Conservation (phyloP, 192 early-diverging fungal genomes). For the Gigaspora rosea region DNA sequence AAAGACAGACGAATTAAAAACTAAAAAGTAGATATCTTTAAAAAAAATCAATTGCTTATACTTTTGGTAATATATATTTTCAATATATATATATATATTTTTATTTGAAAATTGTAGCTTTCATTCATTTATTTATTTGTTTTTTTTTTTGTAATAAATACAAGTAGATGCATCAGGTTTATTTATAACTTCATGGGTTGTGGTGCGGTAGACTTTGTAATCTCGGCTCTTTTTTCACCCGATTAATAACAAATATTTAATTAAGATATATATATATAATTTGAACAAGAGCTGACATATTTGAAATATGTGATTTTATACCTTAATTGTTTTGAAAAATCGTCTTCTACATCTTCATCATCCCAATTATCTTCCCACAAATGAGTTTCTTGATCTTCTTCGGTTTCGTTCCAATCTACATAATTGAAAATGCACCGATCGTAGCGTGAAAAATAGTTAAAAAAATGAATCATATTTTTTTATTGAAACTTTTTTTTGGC, state of each 20-base stretch:
- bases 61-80: no score
- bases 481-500: no score
- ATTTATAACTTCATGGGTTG: slow-evolving; percentile 26
- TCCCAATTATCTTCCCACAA: slow-evolving; percentile 93
- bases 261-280: not conserved
- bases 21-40: not conserved
- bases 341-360: slow-evolving; percentile 87
- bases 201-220: slow-evolving; percentile 25
- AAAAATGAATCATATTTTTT: not conserved
- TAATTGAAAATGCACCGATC: not conserved
- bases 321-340: slow-evolving; percentile 88
- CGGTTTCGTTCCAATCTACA: slow-evolving; percentile 75
- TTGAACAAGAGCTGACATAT: not conserved
- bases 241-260: not conserved
- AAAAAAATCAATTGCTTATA: no score
- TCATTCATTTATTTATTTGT: no score
- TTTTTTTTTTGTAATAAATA: no score
- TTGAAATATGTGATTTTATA: not conserved
- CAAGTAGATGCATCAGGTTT: no score
- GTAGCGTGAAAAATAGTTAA: not conserved
- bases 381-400: slow-evolving; percentile 73
- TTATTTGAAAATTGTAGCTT: no score
- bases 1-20: slow-evolving; percentile 33
- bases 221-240: slow-evolving; percentile 7
- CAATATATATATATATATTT: no score